Base-by-base conservation (phyloP, 805 yeast genomes). In the Monosporozyma siamensis region DNA sequence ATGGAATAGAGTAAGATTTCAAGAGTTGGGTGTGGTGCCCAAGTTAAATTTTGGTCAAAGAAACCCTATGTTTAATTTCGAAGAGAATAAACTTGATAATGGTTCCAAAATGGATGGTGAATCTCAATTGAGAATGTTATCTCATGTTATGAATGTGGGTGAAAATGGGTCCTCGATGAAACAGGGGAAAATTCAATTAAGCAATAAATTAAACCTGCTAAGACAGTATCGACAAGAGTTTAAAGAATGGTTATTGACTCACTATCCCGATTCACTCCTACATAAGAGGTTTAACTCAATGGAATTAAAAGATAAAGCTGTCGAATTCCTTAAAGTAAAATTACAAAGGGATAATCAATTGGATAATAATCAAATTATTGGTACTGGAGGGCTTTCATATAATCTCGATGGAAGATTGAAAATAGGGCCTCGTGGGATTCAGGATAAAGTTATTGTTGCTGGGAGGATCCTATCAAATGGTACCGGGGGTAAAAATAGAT, bases 331-430 rank as follows among this genome's bases (percentile, higher is more conserved):
- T 4, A 22, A 32, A 32, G 23, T 15, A 11, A 32, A 32, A 32
- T 32, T 32, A 32, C 23, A 21, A 10, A 37, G 15, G n/a, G 22
- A 32, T 32, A 32, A 18, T 20, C 35, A 32, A 17, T 32, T 21
- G 34, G 25, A 37, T 12, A 46, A 47, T 14, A 34, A 44, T 34
- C 59, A 60, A 22, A 58, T 76, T 37, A 72, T 80, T 42, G 94
- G 88, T 25, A 75, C 83, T 6, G 95, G 82, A 23, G 95, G 95
- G 6, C 69, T 85, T 46, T 73, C 85, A 1, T 86, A 84, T 53
- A 69, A 68, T 31, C 72, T 82, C 47, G 72, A 70, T 44, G 95
- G 95, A 6, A 73, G 86, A 58, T 64, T 86, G 30, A 57, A 67
- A 44, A 82, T 77, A 58, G 69, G 82, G 4, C 92, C 94, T 18